phyloP scores from a whole-genome alignment of 345 rosid genomes.

The Murraya paniculata region DNA sequence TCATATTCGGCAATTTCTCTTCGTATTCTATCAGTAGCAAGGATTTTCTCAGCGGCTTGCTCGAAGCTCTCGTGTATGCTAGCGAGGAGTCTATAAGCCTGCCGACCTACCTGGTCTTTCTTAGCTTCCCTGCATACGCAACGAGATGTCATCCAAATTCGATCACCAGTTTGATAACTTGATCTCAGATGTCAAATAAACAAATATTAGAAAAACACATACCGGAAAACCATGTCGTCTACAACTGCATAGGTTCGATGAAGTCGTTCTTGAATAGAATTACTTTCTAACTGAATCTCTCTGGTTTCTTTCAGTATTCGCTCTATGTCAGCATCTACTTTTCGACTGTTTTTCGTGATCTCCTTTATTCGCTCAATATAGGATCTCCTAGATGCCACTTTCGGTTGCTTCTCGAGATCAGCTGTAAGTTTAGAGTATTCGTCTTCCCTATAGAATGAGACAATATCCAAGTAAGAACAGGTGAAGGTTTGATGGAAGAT shows the following conservation, averaged over 20 bases:
- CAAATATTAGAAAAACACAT: not conserved
- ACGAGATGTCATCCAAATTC: not conserved
- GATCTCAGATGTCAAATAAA: not conserved
- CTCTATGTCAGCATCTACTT: slow-evolving; percentile 75
- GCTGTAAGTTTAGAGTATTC: slow-evolving; percentile 44
- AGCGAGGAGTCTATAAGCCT: slow-evolving; percentile 69
- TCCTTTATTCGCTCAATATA: slow-evolving; percentile 65
- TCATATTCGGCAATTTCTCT: slow-evolving; percentile 69
- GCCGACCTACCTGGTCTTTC: slow-evolving; percentile 57
- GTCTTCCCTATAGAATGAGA: slow-evolving; percentile 49
- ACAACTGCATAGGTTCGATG: slow-evolving; percentile 73
- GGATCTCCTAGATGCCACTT: slow-evolving; percentile 54
- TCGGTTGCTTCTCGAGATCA: slow-evolving; percentile 49
- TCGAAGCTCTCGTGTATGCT: slow-evolving; percentile 72
- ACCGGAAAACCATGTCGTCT: slow-evolving; percentile 83
- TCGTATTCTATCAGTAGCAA: slow-evolving; percentile 53
- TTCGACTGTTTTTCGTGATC: slow-evolving; percentile 78
- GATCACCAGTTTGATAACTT: not conserved
- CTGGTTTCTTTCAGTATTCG: slow-evolving; percentile 72
- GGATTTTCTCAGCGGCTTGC: slow-evolving; percentile 65
- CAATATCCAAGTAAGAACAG: not conserved
- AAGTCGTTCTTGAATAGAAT: slow-evolving; percentile 79
- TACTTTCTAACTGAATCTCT: slow-evolving; percentile 82
- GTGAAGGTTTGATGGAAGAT: not conserved
- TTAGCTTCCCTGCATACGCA: slow-evolving; percentile 63